Base-by-base conservation (phyloP, 2,329 filamentous ascomycete species). In the Phialophora chinensis region DNA sequence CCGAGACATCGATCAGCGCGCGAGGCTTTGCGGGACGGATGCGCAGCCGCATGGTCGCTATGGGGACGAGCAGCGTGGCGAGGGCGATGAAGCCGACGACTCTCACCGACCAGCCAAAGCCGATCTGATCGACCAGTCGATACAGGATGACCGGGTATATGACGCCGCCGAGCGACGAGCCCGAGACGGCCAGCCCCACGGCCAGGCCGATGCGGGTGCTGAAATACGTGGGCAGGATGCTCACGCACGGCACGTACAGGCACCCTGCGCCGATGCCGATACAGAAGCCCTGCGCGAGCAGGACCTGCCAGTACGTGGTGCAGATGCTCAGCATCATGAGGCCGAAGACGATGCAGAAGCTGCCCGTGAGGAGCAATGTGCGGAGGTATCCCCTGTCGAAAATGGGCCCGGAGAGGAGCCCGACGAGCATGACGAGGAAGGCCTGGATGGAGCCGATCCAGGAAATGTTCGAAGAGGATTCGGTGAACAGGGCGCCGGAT, bases 31-130 rank as follows among this genome's bases (percentile, higher is more conserved):
- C 79, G 38, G 76, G 61, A 20, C 11, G 75, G 65, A 80, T 77
- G 7, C 82, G 79, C 65, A 80, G 76, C 44, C 76, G 77, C 77
- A 83, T 78, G 31, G 79, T 67, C 25, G 70, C 63, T 3, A 79
- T 74, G 5, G 78, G 75, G 63, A 83, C 73, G 49, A 75, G 72
- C 49, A 76, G 76, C 10, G 79, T 79, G 23, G 73, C 79, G 17
- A 88, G 80, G 0, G 75, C 84, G 27, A 92, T 82, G 71, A 92
- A 90, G 0, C 83, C 89, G 0, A 91, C 80, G 10, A 87, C 83
- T 6, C 90, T 80, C 2, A 88, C 86, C 0, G 87, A 83, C 87
- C 88, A 90, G 0, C 81, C 78, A 70, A 90, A 90, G 1, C 87
- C 87, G 42, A 89, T 80, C 14, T 77, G 74, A 0, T 85, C 84